Base-by-base conservation (phyloP, 352 stramenopile genomes). In the Paralagenidium karlingii region DNA sequence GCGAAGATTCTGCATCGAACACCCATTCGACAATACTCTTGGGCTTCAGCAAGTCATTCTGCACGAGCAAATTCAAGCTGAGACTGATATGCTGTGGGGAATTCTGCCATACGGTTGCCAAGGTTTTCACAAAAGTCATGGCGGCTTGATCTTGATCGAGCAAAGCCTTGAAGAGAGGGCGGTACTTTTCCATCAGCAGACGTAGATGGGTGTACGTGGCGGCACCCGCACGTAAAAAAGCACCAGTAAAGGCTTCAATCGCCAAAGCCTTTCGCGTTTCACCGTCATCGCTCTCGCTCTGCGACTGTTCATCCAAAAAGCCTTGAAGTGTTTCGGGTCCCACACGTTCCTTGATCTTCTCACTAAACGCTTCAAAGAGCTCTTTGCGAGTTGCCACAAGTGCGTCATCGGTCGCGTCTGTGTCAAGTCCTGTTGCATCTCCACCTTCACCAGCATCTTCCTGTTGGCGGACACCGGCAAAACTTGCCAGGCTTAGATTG, bases 181-280 rank as follows among this genome's bases (percentile, higher is more conserved):
- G 62, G 38, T 91, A 91, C 41, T 85, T 86, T 43, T 91, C 74
- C 7, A 88, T 36, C 43, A 88, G 57, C 24, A 85, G 39, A 1
- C 74, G 77, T 58, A 82, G 78, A 36, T 91, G 77, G 30, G 77
- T 91, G 38, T 85, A 91, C 19, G 77, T 91, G 13, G 77, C 77
- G 6, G 69, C 58, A 5, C 77, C 74, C 38, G 77, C 71, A 25
- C 88, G 69, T 12, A 91, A 40, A 13, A 91, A 67, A 16, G 68
- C 78, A 1, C 74, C 82, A 57, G 73, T 82, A 3, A 88, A 65
- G 21, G 87, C 60, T 42, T 91, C 77, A 0, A 81, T 49, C 11
- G 58, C 68, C n/a, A n/a, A n/a, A n/a, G n/a, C n/a, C n/a, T n/a
- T n/a, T n/a, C n/a, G n/a, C n/a, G n/a, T n/a, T n/a, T 78, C 55